Evolutionary conservation across 202 grass and related monocot genomes (phyloP), one percentile per base, ranked within the genome.

Genomic region (Elaeis oleifera): DNA sequence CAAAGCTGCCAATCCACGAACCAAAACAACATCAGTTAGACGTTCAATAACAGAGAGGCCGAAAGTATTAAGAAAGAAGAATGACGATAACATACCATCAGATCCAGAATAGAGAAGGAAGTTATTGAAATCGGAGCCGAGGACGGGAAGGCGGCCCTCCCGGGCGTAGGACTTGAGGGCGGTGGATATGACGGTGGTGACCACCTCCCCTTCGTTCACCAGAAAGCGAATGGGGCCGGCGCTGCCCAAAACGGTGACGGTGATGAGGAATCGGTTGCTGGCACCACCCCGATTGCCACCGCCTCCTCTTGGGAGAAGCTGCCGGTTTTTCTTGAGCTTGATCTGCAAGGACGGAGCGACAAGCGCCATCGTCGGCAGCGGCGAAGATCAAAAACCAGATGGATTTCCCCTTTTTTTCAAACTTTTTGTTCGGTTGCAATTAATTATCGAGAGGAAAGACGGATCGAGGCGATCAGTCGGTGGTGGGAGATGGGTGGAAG

Each of bases 341-440:
- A 23, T 55, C 58, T 64, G 68, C 29, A 62, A 49, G 19, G 69
- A 60, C 9, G 65, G 59, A 4, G 71, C 65, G 57, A 27, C 51
- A 16, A 54, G 65, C 11, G 76, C 67, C 59, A 50, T 66, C 72
- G 80, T 84, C 23, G 13, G 3, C 0, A 2, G 1, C 49, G 9
- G 51, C 23, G 18, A 27, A 72, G 76, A 22, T 72, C 1, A n/a
- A 49, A 32, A 56, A 56, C 54, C 20, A 54, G 28, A 19, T 44
- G 36, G 36, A 44, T 44, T 13, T 44, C 1, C 28, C 3, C 24
- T 27, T 3, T 3, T 28, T 28, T 28, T 4, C 0, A 4, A 28
- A 27, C 27, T 5, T 5, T 28, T 28, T 28, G 27, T 0, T 31
- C 6, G 28, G 28, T 31, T 31, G 28, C 0, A 31, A 31, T 31